These are phyloP conservation scores for Colletotrichum zoysiae DNA, from an alignment of 2,329 filamentous ascomycete species.

Conservation along the genomic window DNA sequence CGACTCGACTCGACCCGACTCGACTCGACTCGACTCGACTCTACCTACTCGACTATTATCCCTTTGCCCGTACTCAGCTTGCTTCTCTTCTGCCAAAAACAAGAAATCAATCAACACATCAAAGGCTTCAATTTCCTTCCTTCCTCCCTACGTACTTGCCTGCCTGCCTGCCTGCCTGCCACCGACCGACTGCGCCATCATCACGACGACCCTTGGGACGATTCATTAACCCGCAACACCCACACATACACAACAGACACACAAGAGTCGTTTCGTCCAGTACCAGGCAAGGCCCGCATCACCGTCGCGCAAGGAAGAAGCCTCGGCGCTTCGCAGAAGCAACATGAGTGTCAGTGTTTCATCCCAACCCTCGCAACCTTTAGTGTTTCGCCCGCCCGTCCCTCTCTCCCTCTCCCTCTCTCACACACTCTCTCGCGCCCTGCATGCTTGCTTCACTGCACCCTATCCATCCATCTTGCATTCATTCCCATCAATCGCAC, in stretches of 20 bases:
- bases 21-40: no score
- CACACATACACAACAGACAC: no score
- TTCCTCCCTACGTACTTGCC: not conserved
- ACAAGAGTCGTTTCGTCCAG: not conserved
- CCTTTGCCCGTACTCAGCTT: conserved; percentile 38
- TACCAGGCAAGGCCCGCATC: conserved; percentile 4
- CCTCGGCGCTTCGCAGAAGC: conserved; percentile 42
- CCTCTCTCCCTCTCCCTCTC: not conserved
- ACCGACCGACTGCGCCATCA: conserved; percentile 14
- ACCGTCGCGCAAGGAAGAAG: conserved; percentile 43
- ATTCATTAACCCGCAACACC: not conserved
- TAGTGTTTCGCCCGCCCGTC: conserved; percentile 42
- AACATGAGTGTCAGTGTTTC: conserved; percentile 65
- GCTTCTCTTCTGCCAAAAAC: conserved; percentile 29
- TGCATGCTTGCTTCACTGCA: not conserved
- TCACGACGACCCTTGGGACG: not conserved
- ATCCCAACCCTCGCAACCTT: conserved; percentile 45
- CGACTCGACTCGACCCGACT: no score
- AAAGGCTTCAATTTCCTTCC: conserved; percentile 19
- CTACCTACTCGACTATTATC: not conserved
- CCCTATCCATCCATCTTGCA: conserved; percentile 16
- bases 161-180: not conserved
- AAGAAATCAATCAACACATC: conserved; percentile 2
- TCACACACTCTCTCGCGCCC: not conserved
- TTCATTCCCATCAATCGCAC: conserved; percentile 14